Conservation (phyloP, 768 basidiomycete species). For the Rhodosporidiobolus sp. region DNA sequence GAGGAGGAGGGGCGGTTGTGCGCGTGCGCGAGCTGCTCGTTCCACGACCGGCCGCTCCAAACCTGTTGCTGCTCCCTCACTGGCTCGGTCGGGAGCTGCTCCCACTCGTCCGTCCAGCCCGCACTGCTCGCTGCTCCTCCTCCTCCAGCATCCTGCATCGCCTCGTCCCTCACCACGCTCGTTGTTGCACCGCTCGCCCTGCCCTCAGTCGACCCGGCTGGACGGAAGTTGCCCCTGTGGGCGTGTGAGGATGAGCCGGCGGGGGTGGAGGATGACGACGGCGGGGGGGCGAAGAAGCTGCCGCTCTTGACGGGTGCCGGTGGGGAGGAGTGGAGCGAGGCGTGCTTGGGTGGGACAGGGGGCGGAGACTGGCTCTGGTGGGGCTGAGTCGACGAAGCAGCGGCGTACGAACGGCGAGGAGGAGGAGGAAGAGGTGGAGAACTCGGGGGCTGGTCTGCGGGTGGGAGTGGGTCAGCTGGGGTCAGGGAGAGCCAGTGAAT, state of each 20-base stretch:
- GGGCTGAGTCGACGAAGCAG: background rate
- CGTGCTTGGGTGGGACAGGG: background rate
- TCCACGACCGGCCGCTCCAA: background rate
- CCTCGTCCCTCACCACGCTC: background rate
- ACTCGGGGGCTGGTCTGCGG: background rate
- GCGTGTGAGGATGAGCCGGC: background rate
- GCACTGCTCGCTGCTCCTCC: background rate
- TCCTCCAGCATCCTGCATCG: background rate
- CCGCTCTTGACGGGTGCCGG: background rate
- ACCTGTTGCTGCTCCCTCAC: too few relatives aligned
- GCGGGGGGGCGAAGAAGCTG: background rate
- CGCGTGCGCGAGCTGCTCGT: background rate
- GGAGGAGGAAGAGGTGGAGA: background rate
- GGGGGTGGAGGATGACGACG: background rate
- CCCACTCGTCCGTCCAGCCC: background rate
- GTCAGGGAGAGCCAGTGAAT: too few relatives aligned
- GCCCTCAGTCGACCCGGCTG: background rate
- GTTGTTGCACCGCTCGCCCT: background rate
- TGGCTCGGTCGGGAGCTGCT: background rate
- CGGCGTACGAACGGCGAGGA: background rate
- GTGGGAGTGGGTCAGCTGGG: too few relatives aligned
- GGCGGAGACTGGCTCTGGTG: background rate
- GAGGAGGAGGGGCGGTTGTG: background rate
- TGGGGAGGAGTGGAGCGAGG: background rate
- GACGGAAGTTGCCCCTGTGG: too few relatives aligned